Percentiles rank a stretch among this genome's conserved stretches.
Evolutionary conservation across 176 grass and related monocot genomes (phyloP).

Genomic region (Sorghum bicolor): Sorghum_bicolor_NCBIv3 NC_012873.2:53605501-53606000

Average conservation of each 20-base stretch:
- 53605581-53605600: not conserved
- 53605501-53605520: not conserved
- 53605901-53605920: conserved; percentile 73
- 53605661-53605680: not conserved
- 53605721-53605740: not conserved
- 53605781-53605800: conserved; percentile 89
- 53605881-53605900: conserved; percentile 43
- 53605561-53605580: not conserved
- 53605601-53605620: not conserved
- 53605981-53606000: not conserved
- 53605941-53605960: conserved; percentile 72
- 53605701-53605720: not conserved
- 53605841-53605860: conserved; percentile 79
- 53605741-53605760: conserved; percentile 40
- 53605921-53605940: conserved; percentile 77
- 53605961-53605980: conserved; percentile 45
- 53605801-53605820: conserved; percentile 72
- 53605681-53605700: not conserved
- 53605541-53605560: not conserved
- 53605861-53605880: conserved; percentile 63
- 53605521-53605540: not conserved
- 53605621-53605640: not conserved
- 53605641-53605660: no score
- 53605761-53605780: conserved; percentile 78
- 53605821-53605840: conserved; percentile 62